Evolutionary conservation across 768 basidiomycete genomes (phyloP), one percentile per base, ranked within the genome.

Genomic region (Rhodotorula kratochvilovae): DNA sequence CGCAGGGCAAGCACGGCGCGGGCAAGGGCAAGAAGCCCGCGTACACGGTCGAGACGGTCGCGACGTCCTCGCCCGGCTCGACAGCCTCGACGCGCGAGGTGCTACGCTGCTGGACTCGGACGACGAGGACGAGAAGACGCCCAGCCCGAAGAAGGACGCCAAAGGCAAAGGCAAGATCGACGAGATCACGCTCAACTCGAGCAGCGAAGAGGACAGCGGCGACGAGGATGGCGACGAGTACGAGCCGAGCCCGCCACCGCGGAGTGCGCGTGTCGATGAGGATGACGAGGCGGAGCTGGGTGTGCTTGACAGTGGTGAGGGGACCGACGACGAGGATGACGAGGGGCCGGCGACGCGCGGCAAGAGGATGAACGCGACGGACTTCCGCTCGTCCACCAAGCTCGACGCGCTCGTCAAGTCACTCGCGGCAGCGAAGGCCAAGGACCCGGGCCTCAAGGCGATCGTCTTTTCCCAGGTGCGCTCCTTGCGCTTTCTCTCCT

Each of bases 381-480:
- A 94, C 80, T 91, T 96, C 80, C 85, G 86, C 50, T 89, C 91
- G 8, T 93, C 91, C 16, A 96, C 94, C 1, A 98, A 98, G 80
- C 83, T 98, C 6, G 86, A 92, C 65, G 93, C 93, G 2, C 81
- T 98, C 36, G 80, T 90, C 16, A 84, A 86, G 68, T 85, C 88
- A 78, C 84, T 98, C 10, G 84, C 90, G 86, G 78, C 63, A 83
- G 82, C 74, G 39, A 69, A 75, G 55, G 72, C 88, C 86, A 86
- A 74, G 84, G 86, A 75, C 80, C 91, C 74, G 82, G 84, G 77
- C 84, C 87, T 78, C 80, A 86, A 90, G 46, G 91, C 89, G 1
- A 88, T 94, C 33, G 88, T 94, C 8, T 94, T 94, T 79, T 92
- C 90, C 2, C 68, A 74, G 66, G 70, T 70, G 50, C 45, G 67